Evolutionary conservation across 352 stramenopile genomes (phyloP).

Genomic region (Achlya hypogyna): DNA sequence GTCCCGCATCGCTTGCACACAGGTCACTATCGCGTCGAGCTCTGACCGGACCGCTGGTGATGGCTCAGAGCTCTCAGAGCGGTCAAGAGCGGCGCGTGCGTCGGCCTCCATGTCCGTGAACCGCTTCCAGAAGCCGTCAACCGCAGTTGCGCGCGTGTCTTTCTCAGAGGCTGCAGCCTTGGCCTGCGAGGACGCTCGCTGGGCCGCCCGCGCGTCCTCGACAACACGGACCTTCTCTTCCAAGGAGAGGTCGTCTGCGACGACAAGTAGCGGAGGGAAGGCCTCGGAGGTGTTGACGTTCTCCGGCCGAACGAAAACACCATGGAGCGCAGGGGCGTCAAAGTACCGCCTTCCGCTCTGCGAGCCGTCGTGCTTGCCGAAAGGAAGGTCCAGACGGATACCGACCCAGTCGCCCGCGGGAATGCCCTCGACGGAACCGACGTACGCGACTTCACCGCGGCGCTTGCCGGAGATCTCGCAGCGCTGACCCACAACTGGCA

Average conservation of each 20-base stretch:
- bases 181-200: conserved; percentile 33
- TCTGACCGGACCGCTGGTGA: conserved; percentile 26
- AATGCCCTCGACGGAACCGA: conserved; percentile 43
- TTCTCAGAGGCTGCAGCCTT: conserved; percentile 23
- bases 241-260: conserved; percentile 1
- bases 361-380: conserved; percentile 66
- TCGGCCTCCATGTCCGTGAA: conserved; percentile 47
- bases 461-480: conserved; percentile 29
- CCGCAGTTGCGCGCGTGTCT: conserved; percentile 21
- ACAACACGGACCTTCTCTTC: conserved; percentile 45
- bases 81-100: conserved; percentile 36
- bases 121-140: conserved; percentile 51
- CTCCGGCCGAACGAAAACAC: conserved; percentile 55
- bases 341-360: conserved; percentile 54
- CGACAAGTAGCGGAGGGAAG: conserved; percentile 16
- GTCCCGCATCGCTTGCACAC: conserved; percentile 48
- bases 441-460: conserved; percentile 57
- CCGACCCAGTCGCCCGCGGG: conserved; percentile 56
- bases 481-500: neutral
- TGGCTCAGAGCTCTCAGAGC: conserved; percentile 45
- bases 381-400: conserved; percentile 58
- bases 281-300: conserved; percentile 33
- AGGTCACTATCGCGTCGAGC: conserved; percentile 41
- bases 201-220: conserved; percentile 36
- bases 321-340: conserved; percentile 41